phyloP scores from a whole-genome alignment of 73 alveolate genomes.

The Paramecium primaurelia region DNA sequence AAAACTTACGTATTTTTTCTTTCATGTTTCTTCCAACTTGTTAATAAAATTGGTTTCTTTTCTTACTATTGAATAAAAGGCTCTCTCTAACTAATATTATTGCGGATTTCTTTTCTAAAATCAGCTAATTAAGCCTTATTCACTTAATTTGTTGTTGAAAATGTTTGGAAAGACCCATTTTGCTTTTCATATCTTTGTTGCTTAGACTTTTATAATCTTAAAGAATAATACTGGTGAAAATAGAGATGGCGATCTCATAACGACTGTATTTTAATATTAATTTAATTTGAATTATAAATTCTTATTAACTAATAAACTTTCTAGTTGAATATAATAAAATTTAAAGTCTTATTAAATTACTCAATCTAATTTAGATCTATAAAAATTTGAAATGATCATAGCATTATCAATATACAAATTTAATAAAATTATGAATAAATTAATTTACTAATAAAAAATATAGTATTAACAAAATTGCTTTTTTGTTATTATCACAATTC shows the following conservation, averaged over 20 bases:
- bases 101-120: conserved; percentile 2
- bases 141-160: background rate
- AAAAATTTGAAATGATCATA: background rate
- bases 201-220: background rate
- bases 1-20: background rate
- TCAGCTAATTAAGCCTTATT: background rate
- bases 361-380: background rate
- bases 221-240: conserved; percentile 7
- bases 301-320: background rate
- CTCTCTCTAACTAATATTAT: conserved; percentile 25
- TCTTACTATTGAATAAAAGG: background rate
- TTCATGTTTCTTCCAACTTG: conserved; percentile 28
- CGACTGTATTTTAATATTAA: conserved; percentile 7
- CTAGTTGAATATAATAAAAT: background rate
- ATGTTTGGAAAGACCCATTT: background rate
- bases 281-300: background rate
- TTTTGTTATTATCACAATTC: background rate
- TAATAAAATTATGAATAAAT: background rate
- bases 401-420: background rate
- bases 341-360: background rate
- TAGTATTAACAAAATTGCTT: background rate
- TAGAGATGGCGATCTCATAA: conserved; percentile 21
- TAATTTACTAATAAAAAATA: background rate
- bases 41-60: background rate
- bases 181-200: background rate